Percentiles rank a stretch among this genome's conserved stretches.
Evolutionary conservation across 2,329 filamentous ascomycete genomes (phyloP).

Genomic region (Ophiostoma montium): DNA sequence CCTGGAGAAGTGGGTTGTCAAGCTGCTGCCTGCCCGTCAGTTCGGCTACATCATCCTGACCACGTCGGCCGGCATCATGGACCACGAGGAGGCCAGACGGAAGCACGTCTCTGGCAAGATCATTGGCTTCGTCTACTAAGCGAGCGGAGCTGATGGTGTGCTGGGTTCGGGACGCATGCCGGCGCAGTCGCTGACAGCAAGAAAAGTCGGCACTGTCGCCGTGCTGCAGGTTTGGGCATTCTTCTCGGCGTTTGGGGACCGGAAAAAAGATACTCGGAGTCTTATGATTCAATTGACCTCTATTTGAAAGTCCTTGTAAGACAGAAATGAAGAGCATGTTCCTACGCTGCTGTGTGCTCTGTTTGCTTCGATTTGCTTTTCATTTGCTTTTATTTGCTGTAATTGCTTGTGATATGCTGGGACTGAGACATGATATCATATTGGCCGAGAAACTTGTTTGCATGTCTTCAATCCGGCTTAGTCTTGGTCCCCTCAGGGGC

Average conservation of each 20-base stretch:
- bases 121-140: conserved; percentile 97
- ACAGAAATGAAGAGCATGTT: neutral
- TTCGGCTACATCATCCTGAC: conserved; percentile 99
- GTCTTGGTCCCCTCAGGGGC: too few relatives aligned
- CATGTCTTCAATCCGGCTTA: too few relatives aligned
- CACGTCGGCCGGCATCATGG: conserved; percentile 99
- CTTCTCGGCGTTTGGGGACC: conserved; percentile 12
- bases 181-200: neutral
- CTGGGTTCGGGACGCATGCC: neutral
- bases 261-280: neutral
- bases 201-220: neutral
- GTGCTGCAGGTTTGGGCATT: conserved; percentile 12
- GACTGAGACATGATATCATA: too few relatives aligned
- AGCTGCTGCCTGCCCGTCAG: conserved; percentile 97
- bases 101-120: conserved; percentile 99
- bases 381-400: neutral
- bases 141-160: neutral
- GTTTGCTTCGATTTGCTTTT: neutral
- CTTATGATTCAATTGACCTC: conserved; percentile 2
- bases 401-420: too few relatives aligned
- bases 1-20: conserved; percentile 99
- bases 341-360: too few relatives aligned
- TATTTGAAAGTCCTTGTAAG: neutral
- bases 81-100: conserved; percentile 97
- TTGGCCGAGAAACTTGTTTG: too few relatives aligned